Evolutionary conservation across 306 rosid species (phyloP), one percentile per base, ranked within the genome.

Genomic region (Quercus robur): DNA sequence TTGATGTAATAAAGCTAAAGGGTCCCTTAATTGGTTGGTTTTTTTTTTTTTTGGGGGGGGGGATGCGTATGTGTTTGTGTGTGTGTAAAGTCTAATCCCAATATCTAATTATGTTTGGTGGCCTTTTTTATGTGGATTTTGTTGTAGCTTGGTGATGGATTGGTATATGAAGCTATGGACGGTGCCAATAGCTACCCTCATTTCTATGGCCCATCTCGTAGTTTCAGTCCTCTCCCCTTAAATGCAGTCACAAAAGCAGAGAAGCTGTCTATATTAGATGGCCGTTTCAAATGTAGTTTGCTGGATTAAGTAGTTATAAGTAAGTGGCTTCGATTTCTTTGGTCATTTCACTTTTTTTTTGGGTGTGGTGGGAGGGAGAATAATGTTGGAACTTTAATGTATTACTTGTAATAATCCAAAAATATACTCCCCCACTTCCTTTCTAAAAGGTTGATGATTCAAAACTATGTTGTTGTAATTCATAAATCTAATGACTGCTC

Each of bases 121-220:
- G 31, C 56, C 25, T 35, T 19, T 19, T 63, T 41, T 1, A 3
- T 49, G 76, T 46, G 30, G 81, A 26, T 33, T 0, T 69, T 63
- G 28, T 86, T 64, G 85, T 88, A 94, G 99, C 95, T 94, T 71
- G 99, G 95, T 3, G 87, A 88, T 78, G 97, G 97, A 77, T 82
- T 94, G 89, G 86, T 93, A 67, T 93, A 90, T 83, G 99, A 94
- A 83, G 57, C 61, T 80, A 95, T 86, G 69, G 95, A 89, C 61
- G 97, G 85, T 71, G 74, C 88, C 78, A 84, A 90, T 66, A 87
- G 88, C 83, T 95, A 93, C 78, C 99, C 96, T 77, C 98, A 93
- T 88, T 91, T 86, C 81, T 95, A 93, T 57, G 97, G 99, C 19
- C 93, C 97, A 19, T 87, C 97, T 38, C 70, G 94, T 72, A 95